Conservation (phyloP, 805 yeast genomes). For the Saccharomycopsis sp. region DNA sequence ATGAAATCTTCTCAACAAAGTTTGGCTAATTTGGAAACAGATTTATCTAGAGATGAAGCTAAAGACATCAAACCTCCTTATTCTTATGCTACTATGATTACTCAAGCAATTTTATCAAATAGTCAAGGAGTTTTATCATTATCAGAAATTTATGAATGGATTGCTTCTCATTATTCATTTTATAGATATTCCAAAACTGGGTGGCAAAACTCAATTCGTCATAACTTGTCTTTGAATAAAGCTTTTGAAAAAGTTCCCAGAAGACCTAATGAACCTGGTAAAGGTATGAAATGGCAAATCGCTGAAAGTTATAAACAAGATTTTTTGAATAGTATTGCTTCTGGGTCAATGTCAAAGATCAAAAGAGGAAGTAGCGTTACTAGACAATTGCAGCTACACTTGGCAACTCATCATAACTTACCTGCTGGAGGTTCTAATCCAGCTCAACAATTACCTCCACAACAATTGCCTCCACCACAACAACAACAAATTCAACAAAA, state of each 20-base stretch:
- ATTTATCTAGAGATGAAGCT: slow-evolving; percentile 80
- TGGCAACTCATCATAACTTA: slow-evolving; percentile 36
- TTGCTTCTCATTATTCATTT: slow-evolving; percentile 77
- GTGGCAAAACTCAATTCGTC: slow-evolving; percentile 95
- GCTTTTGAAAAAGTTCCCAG: slow-evolving; percentile 98
- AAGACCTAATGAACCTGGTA: slow-evolving; percentile 92
- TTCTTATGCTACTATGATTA: slow-evolving; percentile 95
- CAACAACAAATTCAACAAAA: slow-evolving; percentile 19
- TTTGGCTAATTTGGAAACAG: slow-evolving; percentile 28
- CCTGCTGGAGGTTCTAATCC: slow-evolving; percentile 22
- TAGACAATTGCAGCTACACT: slow-evolving; percentile 67
- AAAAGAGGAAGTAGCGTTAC: slow-evolving; percentile 77
- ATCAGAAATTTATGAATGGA: slow-evolving; percentile 90
- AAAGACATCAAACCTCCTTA: slow-evolving; percentile 94
- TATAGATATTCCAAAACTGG: slow-evolving; percentile 89
- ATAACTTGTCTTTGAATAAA: slow-evolving; percentile 80
- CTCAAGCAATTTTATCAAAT: slow-evolving; percentile 89
- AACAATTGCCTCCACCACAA: slow-evolving; percentile 6
- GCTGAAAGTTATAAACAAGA: slow-evolving; percentile 77
- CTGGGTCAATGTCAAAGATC: slow-evolving; percentile 62
- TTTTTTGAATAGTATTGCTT: slow-evolving; percentile 67
- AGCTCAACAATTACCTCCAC: slow-evolving; percentile 1
- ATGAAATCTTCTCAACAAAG: slow-evolving; percentile 11
- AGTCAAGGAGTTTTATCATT: slow-evolving; percentile 80
- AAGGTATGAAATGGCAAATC: slow-evolving; percentile 99